Conservation (phyloP, 441 rosid species). For the Melastoma candidum region DNA sequence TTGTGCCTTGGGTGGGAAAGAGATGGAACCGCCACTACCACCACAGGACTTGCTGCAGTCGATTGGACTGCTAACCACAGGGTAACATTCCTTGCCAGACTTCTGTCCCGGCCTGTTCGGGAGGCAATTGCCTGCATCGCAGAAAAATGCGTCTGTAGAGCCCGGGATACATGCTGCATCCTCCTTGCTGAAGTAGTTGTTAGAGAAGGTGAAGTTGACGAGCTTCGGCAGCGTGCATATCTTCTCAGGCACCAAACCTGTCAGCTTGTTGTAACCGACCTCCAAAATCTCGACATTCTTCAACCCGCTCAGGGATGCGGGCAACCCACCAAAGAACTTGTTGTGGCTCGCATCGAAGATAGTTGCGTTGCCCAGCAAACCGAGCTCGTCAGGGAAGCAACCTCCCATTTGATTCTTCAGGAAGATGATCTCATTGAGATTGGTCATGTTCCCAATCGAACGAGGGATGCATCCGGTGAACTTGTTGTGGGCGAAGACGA, state of each 20-base stretch:
- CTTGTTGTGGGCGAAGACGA: slow-evolving; percentile 68
- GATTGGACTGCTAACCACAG: slow-evolving; percentile 40
- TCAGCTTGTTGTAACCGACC: slow-evolving; percentile 42
- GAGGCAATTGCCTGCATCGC: slow-evolving; percentile 52
- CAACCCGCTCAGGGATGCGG: slow-evolving; percentile 34
- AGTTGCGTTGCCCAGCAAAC: slow-evolving; percentile 34
- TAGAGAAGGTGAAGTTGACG: slow-evolving; percentile 41
- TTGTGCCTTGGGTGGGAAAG: not conserved
- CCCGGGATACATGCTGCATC: slow-evolving; percentile 33
- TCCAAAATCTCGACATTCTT: slow-evolving; percentile 34
- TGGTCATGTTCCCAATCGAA: slow-evolving; percentile 53
- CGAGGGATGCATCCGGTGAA: slow-evolving; percentile 68
- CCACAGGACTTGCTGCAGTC: slow-evolving; percentile 73
- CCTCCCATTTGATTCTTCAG: slow-evolving; percentile 46
- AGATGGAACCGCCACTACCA: not conserved
- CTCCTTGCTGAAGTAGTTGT: slow-evolving; percentile 54
- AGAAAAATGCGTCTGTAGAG: slow-evolving; percentile 29
- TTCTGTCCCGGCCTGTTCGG: slow-evolving; percentile 43
- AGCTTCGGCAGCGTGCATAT: slow-evolving; percentile 50
- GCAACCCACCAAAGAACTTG: slow-evolving; percentile 40
- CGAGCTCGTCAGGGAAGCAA: slow-evolving; percentile 63
- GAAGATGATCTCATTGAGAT: slow-evolving; percentile 55
- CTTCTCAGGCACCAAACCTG: slow-evolving; percentile 41
- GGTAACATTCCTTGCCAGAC: slow-evolving; percentile 28
- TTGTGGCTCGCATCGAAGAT: slow-evolving; percentile 55